Evolutionary conservation across 352 stramenopile species (phyloP).

Genomic region (Phytophthora aleatoria): DNA sequence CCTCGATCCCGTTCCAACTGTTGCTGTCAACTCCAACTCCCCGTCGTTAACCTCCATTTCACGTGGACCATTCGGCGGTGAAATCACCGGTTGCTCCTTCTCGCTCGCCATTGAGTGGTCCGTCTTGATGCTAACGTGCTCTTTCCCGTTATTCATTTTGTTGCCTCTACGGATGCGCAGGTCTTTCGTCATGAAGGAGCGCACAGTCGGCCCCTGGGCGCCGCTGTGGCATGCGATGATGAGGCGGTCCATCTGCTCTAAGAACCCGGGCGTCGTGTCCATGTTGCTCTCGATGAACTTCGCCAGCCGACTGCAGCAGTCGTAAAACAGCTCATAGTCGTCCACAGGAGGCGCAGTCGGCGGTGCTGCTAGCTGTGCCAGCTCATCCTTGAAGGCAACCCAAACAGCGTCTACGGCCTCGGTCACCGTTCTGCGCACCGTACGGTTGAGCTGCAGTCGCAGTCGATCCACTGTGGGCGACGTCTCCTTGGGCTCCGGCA

Average conservation of each 20-base stretch:
- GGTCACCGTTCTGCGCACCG: constrained; percentile 41
- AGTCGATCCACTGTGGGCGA: constrained; percentile 20
- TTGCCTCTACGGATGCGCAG: constrained; percentile 38
- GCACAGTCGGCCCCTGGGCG: constrained; percentile 38
- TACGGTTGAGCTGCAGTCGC: constrained; percentile 36
- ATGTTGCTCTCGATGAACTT: constrained; percentile 58
- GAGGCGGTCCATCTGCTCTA: constrained; percentile 67
- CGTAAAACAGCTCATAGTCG: constrained; percentile 55
- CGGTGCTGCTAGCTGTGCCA: constrained; percentile 6
- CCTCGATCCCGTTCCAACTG: constrained; percentile 7
- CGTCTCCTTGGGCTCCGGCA: constrained; percentile 12
- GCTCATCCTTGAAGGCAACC: constrained; percentile 35
- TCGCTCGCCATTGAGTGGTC: neutral
- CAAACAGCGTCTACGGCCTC: constrained; percentile 58
- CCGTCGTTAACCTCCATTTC: neutral
- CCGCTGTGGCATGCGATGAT: constrained; percentile 67
- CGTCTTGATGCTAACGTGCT: neutral
- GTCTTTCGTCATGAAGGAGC: constrained; percentile 51
- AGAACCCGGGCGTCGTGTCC: constrained; percentile 63
- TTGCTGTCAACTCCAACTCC: neutral
- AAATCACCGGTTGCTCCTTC: constrained; percentile 1
- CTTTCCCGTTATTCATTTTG: neutral
- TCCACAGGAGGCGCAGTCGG: neutral
- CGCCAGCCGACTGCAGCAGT: constrained; percentile 50
- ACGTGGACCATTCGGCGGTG: constrained; percentile 7